Base-by-base conservation (phyloP, 345 rosid genomes). In the Anacardium occidentale region DNA sequence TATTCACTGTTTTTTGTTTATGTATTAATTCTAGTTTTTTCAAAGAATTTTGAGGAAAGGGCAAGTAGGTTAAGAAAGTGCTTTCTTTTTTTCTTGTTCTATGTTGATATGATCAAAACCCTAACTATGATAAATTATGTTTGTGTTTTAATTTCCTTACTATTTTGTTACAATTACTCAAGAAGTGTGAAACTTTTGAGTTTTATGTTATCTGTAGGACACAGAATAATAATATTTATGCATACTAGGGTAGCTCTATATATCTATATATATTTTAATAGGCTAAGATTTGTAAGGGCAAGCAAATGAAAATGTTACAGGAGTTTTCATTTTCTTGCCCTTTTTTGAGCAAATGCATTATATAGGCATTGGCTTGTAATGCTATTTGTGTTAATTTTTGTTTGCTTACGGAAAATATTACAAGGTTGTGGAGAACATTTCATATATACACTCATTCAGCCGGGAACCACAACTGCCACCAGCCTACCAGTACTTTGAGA, bases 401-500 rank as follows among this genome's bases (percentile, higher is more conserved):
- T 45, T 47, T 25, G 24, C 4, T 57, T 61, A 68, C 24, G 25
- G 58, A 18, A 74, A 57, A 29, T 64, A 1, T 59, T 61, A 11
- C 51, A 72, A 94, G 98, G 97, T 94, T 71, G 97, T 94, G 82
- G 93, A 92, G 85, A 89, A 42, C 75, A 79, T 77, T 62, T 75
- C 79, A 62, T 68, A 82, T 70, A n/a, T 81, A 73, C 87, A 80
- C 68, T 83, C 88, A 7, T 48, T 81, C 45, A 79, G 69, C 57
- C 75, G 88, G 37, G 97, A 94, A 70, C 79, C 77, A 45, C 97
- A 91, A 67, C 95, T 90, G 18, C 78, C 88, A 68, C 83, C 83
- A 2, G 98, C 98, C 25, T 94, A 85, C 80, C 98, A 94, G 72
- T 90, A 92, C 71, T 94, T 94, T 62, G 98, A 94, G 84, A 94